Conservation (phyloP, 2,329 filamentous ascomycete species). For the Arachnomyces sp. region DNA sequence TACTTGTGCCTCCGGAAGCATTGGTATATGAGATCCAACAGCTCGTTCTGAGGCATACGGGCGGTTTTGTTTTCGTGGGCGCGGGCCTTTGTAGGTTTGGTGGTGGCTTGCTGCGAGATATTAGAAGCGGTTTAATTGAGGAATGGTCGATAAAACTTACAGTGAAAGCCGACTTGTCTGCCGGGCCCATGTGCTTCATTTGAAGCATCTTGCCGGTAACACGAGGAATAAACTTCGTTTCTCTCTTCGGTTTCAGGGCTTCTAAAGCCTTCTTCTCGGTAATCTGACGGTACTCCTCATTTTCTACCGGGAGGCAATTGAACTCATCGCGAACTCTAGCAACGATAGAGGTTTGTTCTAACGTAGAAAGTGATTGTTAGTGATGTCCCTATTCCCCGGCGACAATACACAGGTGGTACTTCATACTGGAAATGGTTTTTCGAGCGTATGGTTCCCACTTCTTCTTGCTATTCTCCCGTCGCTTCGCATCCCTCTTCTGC, state of each 20-base stretch:
- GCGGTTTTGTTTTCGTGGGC: constrained; percentile 73
- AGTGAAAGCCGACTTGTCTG: constrained; percentile 35
- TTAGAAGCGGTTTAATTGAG: constrained; percentile 5
- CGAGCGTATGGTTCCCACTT: constrained; percentile 51
- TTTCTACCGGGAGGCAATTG: constrained; percentile 64
- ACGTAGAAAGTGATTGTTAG: neutral
- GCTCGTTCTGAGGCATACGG: constrained; percentile 80
- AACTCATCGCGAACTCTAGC: constrained; percentile 70
- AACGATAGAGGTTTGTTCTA: constrained; percentile 70
- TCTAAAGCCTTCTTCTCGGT: constrained; percentile 53
- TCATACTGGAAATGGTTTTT: constrained; percentile 63
- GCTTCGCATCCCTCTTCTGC: constrained; percentile 37
- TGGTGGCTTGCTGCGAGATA: constrained; percentile 28
- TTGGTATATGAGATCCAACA: constrained; percentile 75
- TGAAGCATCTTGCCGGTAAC: constrained; percentile 47
- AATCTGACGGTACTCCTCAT: constrained; percentile 59
- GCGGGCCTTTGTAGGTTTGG: constrained; percentile 47
- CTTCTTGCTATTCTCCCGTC: constrained; percentile 43
- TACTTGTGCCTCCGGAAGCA: constrained; percentile 82
- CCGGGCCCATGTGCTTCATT: constrained; percentile 46
- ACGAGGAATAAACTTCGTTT: constrained; percentile 45
- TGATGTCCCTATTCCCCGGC: neutral
- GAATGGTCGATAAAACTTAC: constrained; percentile 23
- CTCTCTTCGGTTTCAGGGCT: constrained; percentile 53
- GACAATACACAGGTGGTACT: constrained; percentile 2